Evolutionary conservation across 164 flowering plant species (phyloP).

Genomic region (Vitis rotundifolia): DNA sequence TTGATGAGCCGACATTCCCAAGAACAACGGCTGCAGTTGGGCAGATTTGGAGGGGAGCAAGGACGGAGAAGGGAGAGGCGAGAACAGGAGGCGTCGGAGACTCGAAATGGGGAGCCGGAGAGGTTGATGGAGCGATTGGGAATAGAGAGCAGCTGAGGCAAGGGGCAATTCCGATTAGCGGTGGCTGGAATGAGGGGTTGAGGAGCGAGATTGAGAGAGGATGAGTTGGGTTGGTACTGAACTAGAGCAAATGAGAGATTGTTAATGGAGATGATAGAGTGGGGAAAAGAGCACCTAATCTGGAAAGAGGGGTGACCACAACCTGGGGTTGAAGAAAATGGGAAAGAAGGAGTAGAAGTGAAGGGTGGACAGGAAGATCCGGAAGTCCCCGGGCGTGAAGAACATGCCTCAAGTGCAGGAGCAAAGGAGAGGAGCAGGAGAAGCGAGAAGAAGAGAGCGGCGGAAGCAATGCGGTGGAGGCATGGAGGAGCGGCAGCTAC

Average conservation of each 20-base stretch:
- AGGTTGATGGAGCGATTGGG: slow-evolving; percentile 44
- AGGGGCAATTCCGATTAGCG: slow-evolving; percentile 17
- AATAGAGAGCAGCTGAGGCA: slow-evolving; percentile 14
- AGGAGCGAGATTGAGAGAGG: slow-evolving; percentile 46
- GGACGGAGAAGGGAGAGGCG: slow-evolving; percentile 50
- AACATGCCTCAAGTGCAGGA: slow-evolving; percentile 3
- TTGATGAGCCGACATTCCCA: slow-evolving; percentile 54
- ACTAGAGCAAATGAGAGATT: slow-evolving; percentile 50
- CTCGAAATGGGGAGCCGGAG: slow-evolving; percentile 55
- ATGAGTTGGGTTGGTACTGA: slow-evolving; percentile 38
- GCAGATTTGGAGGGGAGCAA: slow-evolving; percentile 34
- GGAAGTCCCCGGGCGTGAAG: background rate
- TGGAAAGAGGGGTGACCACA: slow-evolving; percentile 83
- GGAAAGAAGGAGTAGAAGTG: slow-evolving; percentile 43
- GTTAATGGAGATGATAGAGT: slow-evolving; percentile 56
- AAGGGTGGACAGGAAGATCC: slow-evolving; percentile 45
- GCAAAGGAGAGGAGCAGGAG: background rate
- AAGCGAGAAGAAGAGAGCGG: background rate
- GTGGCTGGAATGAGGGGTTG: background rate
- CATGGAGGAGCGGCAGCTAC: background rate
- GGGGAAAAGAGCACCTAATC: slow-evolving; percentile 48
- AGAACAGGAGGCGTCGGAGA: slow-evolving; percentile 61
- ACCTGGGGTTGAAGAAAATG: slow-evolving; percentile 58
- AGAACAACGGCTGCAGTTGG: slow-evolving; percentile 51
- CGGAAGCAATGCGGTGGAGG: slow-evolving; percentile 1